Conservation (phyloP, 371 early-diverging fungal species). For the Capillidium heterosporum region DNA sequence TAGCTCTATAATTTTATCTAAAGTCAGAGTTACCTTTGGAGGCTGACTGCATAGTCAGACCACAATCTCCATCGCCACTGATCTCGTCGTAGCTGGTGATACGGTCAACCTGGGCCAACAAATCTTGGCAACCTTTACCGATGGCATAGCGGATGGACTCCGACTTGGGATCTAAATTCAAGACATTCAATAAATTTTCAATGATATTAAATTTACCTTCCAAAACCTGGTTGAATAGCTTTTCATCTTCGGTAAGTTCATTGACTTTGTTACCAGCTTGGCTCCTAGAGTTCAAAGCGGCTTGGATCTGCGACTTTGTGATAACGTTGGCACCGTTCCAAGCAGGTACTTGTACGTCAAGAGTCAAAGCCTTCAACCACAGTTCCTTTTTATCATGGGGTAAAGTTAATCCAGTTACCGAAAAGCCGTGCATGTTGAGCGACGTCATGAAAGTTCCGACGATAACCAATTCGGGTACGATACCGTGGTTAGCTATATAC, state of each 20-base stretch:
- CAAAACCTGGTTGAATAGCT: too few species aligned
- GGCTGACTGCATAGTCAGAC: constrained; percentile 44
- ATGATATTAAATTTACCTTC: too few species aligned
- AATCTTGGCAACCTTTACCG: neutral
- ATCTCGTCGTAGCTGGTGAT: constrained; percentile 49
- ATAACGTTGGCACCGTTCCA: constrained; percentile 17
- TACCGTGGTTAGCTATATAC: too few species aligned
- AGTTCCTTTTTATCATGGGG: constrained; percentile 21
- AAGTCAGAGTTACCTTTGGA: constrained; percentile 31
- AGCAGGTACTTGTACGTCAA: constrained; percentile 11
- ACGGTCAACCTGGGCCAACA: constrained; percentile 17
- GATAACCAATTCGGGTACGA: constrained; percentile 29
- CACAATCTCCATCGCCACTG: constrained; percentile 74
- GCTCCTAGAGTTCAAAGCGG: too few species aligned
- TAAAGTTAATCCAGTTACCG: constrained; percentile 33
- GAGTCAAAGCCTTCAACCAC: constrained; percentile 23
- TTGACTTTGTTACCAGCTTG: too few species aligned
- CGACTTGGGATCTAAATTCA: neutral
- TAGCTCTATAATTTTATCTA: constrained; percentile 62
- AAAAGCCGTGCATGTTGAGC: constrained; percentile 59
- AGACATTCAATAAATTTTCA: too few species aligned
- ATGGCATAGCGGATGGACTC: neutral
- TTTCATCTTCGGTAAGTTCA: too few species aligned
- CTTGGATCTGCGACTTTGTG: too few species aligned
- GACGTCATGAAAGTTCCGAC: constrained; percentile 51